Conservation (phyloP, 2,329 filamentous ascomycete species). For the Didymella keratinophila region DNA sequence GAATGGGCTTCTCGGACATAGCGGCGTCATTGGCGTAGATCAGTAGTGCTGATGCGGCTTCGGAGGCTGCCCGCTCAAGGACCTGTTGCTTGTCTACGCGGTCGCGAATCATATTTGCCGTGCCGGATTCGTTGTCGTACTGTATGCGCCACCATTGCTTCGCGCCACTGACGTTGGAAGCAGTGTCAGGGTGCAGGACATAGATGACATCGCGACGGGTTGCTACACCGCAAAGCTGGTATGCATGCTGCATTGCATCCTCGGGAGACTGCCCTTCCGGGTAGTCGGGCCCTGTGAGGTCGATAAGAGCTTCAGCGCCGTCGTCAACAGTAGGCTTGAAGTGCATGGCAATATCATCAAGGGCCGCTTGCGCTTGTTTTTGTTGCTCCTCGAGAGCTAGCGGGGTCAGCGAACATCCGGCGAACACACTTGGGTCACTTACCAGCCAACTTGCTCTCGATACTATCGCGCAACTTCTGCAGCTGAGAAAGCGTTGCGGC, state of each 20-base stretch:
- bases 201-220: slow-evolving; percentile 66
- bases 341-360: slow-evolving; percentile 55
- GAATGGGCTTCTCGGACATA: slow-evolving; percentile 24
- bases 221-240: slow-evolving; percentile 66
- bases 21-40: slow-evolving; percentile 65
- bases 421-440: slow-evolving; percentile 8
- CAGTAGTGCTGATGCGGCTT: slow-evolving; percentile 62
- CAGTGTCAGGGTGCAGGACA: slow-evolving; percentile 55
- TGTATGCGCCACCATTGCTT: slow-evolving; percentile 50
- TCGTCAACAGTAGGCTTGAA: slow-evolving; percentile 57
- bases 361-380: slow-evolving; percentile 50
- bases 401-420: slow-evolving; percentile 16
- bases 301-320: slow-evolving; percentile 19
- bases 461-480: slow-evolving; percentile 39
- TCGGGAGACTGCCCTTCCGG: slow-evolving; percentile 32
- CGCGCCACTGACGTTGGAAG: slow-evolving; percentile 27
- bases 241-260: slow-evolving; percentile 51
- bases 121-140: slow-evolving; percentile 39
- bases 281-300: slow-evolving; percentile 38
- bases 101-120: slow-evolving; percentile 40
- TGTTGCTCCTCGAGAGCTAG: slow-evolving; percentile 56
- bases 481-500: slow-evolving; percentile 36
- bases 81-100: slow-evolving; percentile 61
- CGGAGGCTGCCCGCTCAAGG: slow-evolving; percentile 61
- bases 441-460: slow-evolving; percentile 46